A percentile compares a stretch with the other conserved stretches of the same genome.
phyloP scores from a whole-genome alignment of 2,329 filamentous ascomycete species.

The Colletotrichum simmondsii region DNA sequence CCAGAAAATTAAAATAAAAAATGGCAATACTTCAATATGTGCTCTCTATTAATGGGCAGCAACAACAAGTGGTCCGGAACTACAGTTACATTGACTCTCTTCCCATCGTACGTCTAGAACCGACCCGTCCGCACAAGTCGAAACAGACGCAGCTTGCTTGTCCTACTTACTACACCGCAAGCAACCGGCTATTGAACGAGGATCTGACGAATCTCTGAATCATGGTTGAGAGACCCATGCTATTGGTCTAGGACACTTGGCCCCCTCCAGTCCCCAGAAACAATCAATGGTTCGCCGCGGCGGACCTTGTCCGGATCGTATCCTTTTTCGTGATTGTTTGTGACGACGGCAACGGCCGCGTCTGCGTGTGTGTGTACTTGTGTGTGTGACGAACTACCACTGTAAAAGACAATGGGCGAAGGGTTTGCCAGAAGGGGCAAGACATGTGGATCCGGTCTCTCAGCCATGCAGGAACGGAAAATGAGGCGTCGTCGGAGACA shows the following conservation, averaged over 20 bases:
- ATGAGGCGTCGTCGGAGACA: constrained; percentile 12
- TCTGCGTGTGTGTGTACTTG: background rate
- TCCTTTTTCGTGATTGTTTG: constrained; percentile 8
- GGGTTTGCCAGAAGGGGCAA: constrained; percentile 10
- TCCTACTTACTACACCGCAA: background rate
- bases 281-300: background rate
- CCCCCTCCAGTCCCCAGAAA: background rate
- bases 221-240: constrained; percentile 6
- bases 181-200: background rate
- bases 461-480: background rate
- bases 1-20: background rate
- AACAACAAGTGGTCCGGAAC: background rate
- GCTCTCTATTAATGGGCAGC: constrained; percentile 12
- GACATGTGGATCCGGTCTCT: background rate
- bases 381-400: background rate
- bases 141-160: background rate
- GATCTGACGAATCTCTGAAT: constrained; percentile 1
- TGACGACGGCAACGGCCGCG: background rate
- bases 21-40: background rate
- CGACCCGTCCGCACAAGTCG: background rate
- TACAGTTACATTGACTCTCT: constrained; percentile 27
- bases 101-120: constrained; percentile 3
- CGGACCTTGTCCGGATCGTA: constrained; percentile 10
- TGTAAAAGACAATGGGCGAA: background rate
- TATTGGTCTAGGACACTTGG: background rate